These are phyloP conservation scores for Curvularia spicifera DNA, from an alignment of 2,329 filamentous ascomycete genomes.

Conservation along the genomic window DNA sequence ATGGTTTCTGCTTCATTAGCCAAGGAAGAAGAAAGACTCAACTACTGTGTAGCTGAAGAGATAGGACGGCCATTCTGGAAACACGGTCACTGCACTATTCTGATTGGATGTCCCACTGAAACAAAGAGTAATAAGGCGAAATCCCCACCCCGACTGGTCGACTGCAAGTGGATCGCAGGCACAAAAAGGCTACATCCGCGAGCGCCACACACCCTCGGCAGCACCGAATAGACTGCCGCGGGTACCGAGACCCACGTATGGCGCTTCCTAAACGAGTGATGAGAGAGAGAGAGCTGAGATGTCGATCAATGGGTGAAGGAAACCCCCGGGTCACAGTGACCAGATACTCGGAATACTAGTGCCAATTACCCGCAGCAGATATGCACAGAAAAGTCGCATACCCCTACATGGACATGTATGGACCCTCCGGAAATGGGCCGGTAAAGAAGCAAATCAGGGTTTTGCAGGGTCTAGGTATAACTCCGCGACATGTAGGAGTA, in stretches of 20 bases:
- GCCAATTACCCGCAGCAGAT: background rate
- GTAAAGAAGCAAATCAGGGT: background rate
- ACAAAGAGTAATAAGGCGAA: background rate
- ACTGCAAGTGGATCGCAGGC: background rate
- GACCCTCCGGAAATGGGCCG: background rate
- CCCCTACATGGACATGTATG: background rate
- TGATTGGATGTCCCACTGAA: background rate
- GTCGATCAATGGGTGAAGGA: background rate
- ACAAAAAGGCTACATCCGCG: background rate
- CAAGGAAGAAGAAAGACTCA: background rate
- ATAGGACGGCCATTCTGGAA: background rate
- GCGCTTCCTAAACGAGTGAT: background rate
- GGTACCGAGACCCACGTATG: background rate
- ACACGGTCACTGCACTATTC: background rate
- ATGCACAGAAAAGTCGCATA: constrained; percentile 1
- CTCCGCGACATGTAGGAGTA: background rate
- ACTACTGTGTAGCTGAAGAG: background rate
- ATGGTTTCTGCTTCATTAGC: background rate
- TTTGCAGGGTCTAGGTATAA: background rate
- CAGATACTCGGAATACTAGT: background rate
- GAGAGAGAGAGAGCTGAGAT: background rate
- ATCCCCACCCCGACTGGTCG: background rate
- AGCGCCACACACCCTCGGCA: background rate
- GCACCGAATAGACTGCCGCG: background rate
- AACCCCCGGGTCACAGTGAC: background rate